Percentiles rank a stretch among this genome's conserved stretches.
Conservation (phyloP, 805 yeast genomes). For the Starmerella apis region DNA sequence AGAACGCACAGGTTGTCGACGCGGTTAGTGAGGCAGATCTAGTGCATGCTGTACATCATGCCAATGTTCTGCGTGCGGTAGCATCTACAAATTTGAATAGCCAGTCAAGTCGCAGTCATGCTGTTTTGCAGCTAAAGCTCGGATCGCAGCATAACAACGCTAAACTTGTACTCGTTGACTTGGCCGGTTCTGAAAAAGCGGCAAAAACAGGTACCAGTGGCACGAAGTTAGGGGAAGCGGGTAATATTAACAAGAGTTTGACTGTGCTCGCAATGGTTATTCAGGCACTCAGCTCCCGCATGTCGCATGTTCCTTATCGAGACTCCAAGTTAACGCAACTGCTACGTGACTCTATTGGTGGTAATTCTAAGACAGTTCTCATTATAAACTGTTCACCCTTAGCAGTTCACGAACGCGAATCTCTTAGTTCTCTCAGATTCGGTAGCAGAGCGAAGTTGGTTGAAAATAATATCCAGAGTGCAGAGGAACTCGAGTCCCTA, state of each 20-base stretch:
- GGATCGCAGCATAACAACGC: slow-evolving; percentile 27
- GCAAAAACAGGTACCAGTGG: slow-evolving; percentile 68
- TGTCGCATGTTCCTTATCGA: slow-evolving; percentile 46
- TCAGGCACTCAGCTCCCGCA: slow-evolving; percentile 39
- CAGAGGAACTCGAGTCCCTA: background rate
- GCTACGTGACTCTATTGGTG: slow-evolving; percentile 67
- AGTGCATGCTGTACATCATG: slow-evolving; percentile 42
- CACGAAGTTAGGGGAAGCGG: slow-evolving; percentile 65
- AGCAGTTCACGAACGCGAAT: slow-evolving; percentile 46
- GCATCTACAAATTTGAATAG: slow-evolving; percentile 56
- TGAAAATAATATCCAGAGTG: background rate
- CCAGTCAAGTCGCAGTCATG: slow-evolving; percentile 48
- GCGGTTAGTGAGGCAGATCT: slow-evolving; percentile 49
- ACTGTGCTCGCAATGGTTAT: slow-evolving; percentile 71
- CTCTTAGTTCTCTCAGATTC: slow-evolving; percentile 61
- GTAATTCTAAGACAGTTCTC: slow-evolving; percentile 63
- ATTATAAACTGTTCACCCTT: slow-evolving; percentile 65
- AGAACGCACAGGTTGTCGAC: slow-evolving; percentile 50
- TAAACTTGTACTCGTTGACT: slow-evolving; percentile 61
- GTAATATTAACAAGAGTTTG: slow-evolving; percentile 67
- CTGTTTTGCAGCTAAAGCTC: slow-evolving; percentile 57
- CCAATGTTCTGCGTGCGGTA: slow-evolving; percentile 46
- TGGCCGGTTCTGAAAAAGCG: slow-evolving; percentile 77
- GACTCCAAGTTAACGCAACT: slow-evolving; percentile 70
- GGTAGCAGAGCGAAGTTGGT: slow-evolving; percentile 51